Base-by-base conservation (phyloP, 306 rosid genomes). In the Carpinus viminea region DNA sequence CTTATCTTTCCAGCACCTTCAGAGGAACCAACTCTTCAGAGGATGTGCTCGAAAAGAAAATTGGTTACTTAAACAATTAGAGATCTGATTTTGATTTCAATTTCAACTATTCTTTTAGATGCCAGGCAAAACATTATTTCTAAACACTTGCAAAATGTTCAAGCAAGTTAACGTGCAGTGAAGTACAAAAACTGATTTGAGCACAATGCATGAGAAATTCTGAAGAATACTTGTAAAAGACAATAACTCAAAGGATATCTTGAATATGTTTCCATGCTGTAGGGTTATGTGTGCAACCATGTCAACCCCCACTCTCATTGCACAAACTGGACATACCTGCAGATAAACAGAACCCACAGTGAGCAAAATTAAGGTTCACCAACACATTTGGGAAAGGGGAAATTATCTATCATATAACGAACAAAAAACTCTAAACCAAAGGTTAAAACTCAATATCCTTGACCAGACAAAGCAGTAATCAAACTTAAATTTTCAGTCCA, bases 241-340 rank as follows among this genome's bases (percentile, higher is more conserved):
- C 53, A 76, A 64, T 18, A 80, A 75, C 41, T 60, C 9, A 79
- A 93, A 93, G 95, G 98, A 95, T 92, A 95, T 92, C 97, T 92
- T 92, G 86, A 92, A 89, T 86, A 95, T 91, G 73, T 88, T 95
- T 78, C 97, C 98, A 85, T 95, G 98, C 62, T 95, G 98, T 70
- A 89, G 85, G 72, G 98, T 90, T 84, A 95, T 92, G 88, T 95
- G 98, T 1, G 96, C 95, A 31, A 92, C 98, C 98, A 95, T 90
- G 88, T 95, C 97, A 85, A 92, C 91, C 84, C 98, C 98, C 74
- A 95, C 97, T 87, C 97, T 92, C 90, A 83, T 82, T 70, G 94
- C 83, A 84, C 98, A 95, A 81, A 95, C 97, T 21, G 98, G 98
- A 84, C 98, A 95, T 62, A 92, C 96, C 98, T 95, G 93, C 89